Conservation (phyloP, 257 asterid genomes). For the Solanum chiquidenum region DNA sequence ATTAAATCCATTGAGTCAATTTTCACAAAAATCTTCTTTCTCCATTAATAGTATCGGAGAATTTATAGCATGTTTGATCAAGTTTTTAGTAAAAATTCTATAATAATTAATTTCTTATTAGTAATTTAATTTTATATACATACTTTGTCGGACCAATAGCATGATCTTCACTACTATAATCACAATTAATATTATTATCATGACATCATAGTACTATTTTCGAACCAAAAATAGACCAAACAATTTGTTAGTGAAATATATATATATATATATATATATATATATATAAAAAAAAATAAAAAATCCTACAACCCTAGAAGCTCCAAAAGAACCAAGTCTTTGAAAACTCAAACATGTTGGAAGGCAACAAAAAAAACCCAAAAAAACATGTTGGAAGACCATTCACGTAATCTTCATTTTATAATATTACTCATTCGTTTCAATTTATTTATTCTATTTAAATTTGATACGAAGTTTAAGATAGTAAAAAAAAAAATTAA, state of each 20-base stretch:
- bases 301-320: background rate
- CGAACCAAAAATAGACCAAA: background rate
- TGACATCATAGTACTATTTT: background rate
- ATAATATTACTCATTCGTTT: background rate
- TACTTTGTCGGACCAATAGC: background rate
- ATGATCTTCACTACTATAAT: background rate
- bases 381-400: background rate
- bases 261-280: background rate
- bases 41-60: background rate
- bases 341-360: background rate
- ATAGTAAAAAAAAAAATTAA: too few relatives aligned
- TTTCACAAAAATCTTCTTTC: background rate
- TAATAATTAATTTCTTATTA: background rate
- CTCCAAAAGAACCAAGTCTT: background rate
- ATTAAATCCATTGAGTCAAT: background rate
- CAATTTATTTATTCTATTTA: background rate
- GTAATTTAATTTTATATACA: background rate
- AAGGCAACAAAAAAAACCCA: background rate
- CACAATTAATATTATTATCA: background rate
- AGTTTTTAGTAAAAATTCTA: background rate
- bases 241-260: background rate
- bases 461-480: background rate
- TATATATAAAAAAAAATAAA: background rate
- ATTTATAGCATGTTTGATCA: background rate
- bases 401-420: background rate